Base-by-base conservation (phyloP, 768 basidiomycete genomes). In the Hemileccinum impolitum region DNA sequence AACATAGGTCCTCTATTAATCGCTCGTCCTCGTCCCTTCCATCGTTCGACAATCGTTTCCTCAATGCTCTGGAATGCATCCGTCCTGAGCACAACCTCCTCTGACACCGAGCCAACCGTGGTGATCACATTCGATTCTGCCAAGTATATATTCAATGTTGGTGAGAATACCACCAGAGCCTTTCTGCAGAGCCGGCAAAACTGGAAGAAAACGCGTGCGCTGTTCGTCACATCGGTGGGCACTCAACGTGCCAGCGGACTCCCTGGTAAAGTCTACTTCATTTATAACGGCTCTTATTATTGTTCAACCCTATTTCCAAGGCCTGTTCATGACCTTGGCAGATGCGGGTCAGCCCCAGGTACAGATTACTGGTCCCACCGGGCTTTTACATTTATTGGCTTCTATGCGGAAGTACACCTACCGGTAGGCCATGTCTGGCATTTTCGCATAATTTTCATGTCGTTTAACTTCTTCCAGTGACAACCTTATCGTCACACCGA, bases 111-210 rank as follows among this genome's bases (percentile, higher is more conserved):
- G 55, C 85, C 93, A 0, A 79, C 85, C 9, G 69, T 96, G 21
- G 69, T 87, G 51, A 68, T 95, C 55, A 74, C 77, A 1, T 94
- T 93, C 63, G 85, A 89, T 55, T 73, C 77, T 45, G 84, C 79
- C 12, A 87, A 90, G 57, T 97, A 94, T 57, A 75, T 94, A 34
- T 92, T 97, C 76, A 94, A 94, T 67, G 82, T 76, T 17, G 85
- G 90, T 8, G 93, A 96, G 67, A 87, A 86, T 50, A 82, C 86
- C 2, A 84, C 82, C 37, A 73, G 94, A 31, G 71, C 86, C 1
- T 87, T 87, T 61, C 67, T 84, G 14, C 86, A 93, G 69, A 81
- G 81, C 50, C 72, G 71, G 54, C 70, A 77, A 39, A 80, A 80
- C 42, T 80, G 89, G 77, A 81, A 76, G 62, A 86, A 80, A 56